phyloP scores from a whole-genome alignment of 768 basidiomycete genomes.

The Aureoboletus auriporus region DNA sequence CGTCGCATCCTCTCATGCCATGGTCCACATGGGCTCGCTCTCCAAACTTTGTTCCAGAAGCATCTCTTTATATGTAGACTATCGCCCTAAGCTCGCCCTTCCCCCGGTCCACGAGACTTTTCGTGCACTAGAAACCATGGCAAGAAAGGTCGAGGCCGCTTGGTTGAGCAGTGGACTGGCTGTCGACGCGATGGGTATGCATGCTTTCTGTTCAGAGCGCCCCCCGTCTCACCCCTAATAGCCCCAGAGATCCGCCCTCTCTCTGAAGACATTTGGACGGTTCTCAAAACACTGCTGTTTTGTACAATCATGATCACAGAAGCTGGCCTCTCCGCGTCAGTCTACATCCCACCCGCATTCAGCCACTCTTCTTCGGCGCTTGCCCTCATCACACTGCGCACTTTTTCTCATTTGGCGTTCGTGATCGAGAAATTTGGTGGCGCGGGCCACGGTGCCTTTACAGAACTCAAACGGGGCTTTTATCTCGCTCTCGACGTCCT shows the following conservation, averaged over 20 bases:
- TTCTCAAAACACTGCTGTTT: constrained; percentile 76
- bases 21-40: constrained; percentile 36
- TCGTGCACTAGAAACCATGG: constrained; percentile 30
- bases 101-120: constrained; percentile 27
- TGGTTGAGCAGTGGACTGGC: constrained; percentile 42
- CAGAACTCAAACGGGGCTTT: constrained; percentile 69
- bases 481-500: constrained; percentile 78
- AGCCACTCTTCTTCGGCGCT: constrained; percentile 42
- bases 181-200: constrained; percentile 26
- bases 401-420: constrained; percentile 67
- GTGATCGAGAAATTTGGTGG: constrained; percentile 81
- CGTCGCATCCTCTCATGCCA: constrained; percentile 33
- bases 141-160: constrained; percentile 42
- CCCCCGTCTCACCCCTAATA: constrained; percentile 19
- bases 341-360: constrained; percentile 45
- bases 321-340: constrained; percentile 49
- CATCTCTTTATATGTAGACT: constrained; percentile 33
- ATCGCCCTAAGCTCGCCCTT: constrained; percentile 28
- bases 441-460: constrained; percentile 49
- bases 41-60: constrained; percentile 37
- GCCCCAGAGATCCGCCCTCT: constrained; percentile 43
- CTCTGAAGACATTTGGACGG: constrained; percentile 55
- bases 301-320: constrained; percentile 66
- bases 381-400: constrained; percentile 50
- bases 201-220: constrained; percentile 23